phyloP scores from a whole-genome alignment of 2,329 filamentous ascomycete genomes.

The Immersiporthe knoxdaviesiana region DNA sequence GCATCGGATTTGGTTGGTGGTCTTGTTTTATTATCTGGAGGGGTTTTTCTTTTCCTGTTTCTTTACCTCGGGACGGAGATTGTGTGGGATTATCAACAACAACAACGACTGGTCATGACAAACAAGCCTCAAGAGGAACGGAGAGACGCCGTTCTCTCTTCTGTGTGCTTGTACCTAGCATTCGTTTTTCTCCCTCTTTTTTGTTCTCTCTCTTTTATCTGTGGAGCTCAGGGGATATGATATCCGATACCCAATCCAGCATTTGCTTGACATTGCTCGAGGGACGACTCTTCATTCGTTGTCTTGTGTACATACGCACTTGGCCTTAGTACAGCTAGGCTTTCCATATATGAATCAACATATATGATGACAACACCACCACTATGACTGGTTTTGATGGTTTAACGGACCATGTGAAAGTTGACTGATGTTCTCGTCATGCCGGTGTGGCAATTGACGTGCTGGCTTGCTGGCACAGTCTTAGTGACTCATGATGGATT shows the following conservation, averaged over 20 bases:
- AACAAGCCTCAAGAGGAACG: constrained; percentile 31
- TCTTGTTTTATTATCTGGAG: background rate
- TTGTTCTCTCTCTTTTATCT: constrained; percentile 16
- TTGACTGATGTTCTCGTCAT: background rate
- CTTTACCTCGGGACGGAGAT: background rate
- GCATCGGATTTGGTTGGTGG: background rate
- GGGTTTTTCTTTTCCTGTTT: constrained; percentile 26
- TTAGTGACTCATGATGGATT: background rate
- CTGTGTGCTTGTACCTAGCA: constrained; percentile 31
- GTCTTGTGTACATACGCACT: constrained; percentile 8
- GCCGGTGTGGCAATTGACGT: background rate
- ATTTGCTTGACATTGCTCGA: constrained; percentile 7
- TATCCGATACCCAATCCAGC: constrained; percentile 26
- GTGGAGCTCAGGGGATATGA: constrained; percentile 12
- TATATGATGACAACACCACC: background rate
- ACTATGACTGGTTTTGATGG: background rate
- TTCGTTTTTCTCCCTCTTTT: constrained; percentile 30
- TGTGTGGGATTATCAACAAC: constrained; percentile 20
- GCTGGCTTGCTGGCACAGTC: background rate
- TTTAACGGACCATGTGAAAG: background rate
- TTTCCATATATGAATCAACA: background rate
- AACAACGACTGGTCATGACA: constrained; percentile 32
- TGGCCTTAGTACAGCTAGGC: background rate
- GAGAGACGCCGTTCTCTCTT: constrained; percentile 21
- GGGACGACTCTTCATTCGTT: constrained; percentile 1